Evolutionary conservation across 129 eudicot genomes (phyloP).

Genomic region (Arctium lappa): DNA sequence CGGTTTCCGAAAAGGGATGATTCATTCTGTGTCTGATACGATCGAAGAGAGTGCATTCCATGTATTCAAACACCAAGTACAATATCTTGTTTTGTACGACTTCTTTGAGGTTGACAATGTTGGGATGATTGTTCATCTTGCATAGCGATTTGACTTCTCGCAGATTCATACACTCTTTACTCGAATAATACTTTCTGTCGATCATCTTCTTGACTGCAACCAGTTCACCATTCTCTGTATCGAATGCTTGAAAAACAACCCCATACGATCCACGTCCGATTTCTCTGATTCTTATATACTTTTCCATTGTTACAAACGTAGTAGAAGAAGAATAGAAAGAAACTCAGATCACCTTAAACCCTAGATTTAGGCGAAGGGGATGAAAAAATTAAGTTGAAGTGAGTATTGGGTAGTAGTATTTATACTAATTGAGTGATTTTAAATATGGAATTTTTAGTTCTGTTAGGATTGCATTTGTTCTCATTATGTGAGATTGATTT

Average conservation of each 20-base stretch:
- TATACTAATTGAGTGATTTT: too few species aligned
- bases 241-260: background rate
- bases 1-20: background rate
- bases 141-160: slow-evolving; percentile 8
- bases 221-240: background rate
- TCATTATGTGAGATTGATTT: too few species aligned
- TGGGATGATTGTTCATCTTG: background rate
- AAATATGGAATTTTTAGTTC: too few species aligned
- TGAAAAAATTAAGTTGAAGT: too few species aligned
- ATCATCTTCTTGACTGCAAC: slow-evolving; percentile 18
- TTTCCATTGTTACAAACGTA: background rate
- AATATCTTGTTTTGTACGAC: background rate
- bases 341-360: background rate
- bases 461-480: too few species aligned
- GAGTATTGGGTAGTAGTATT: too few species aligned
- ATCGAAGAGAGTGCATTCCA: background rate
- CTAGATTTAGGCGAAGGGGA: background rate
- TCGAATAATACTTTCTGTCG: background rate
- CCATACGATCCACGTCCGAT: slow-evolving; percentile 17
- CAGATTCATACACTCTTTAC: slow-evolving; percentile 4
- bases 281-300: background rate
- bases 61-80: background rate
- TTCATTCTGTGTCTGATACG: background rate
- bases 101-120: background rate
- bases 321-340: too few species aligned